Percentiles rank a stretch among this genome's conserved stretches.
phyloP scores from a whole-genome alignment of 371 early-diverging fungal genomes.

The Basidiobolus meristosporus region DNA sequence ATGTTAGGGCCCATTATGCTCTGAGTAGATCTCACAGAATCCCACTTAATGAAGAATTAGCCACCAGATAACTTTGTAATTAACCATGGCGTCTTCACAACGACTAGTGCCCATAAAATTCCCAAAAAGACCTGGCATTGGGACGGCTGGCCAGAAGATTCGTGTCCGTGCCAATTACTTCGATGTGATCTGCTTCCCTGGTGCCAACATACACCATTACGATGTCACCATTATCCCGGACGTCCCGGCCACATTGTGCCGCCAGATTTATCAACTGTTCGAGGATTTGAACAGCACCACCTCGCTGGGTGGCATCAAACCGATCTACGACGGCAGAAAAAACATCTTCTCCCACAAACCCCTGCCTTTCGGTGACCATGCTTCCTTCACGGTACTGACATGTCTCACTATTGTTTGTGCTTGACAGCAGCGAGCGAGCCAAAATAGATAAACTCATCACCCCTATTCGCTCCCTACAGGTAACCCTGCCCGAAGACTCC shows the following conservation, averaged over 20 bases:
- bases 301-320: slow-evolving; percentile 10
- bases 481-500: slow-evolving; percentile 18
- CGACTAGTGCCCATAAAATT: too few species aligned
- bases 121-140: slow-evolving; percentile 9
- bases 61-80: too few species aligned
- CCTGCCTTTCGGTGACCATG: slow-evolving; percentile 13
- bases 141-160: slow-evolving; percentile 4
- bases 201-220: slow-evolving; percentile 10
- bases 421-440: neutral
- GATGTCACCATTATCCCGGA: slow-evolving; percentile 15
- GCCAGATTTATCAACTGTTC: slow-evolving; percentile 22
- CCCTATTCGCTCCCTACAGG: slow-evolving; percentile 6
- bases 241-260: slow-evolving; percentile 18
- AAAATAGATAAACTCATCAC: neutral
- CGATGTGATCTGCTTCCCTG: slow-evolving; percentile 8
- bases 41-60: too few species aligned
- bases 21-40: too few species aligned
- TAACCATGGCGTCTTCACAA: too few species aligned
- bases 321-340: slow-evolving; percentile 30
- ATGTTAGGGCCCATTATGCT: too few species aligned
- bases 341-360: slow-evolving; percentile 26
- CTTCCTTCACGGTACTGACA: neutral
- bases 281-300: slow-evolving; percentile 9
- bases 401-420: neutral
- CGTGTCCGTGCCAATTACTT: slow-evolving; percentile 11